Base-by-base conservation (phyloP, 2,329 filamentous ascomycete genomes). In the Didymella arachidicola region DNA sequence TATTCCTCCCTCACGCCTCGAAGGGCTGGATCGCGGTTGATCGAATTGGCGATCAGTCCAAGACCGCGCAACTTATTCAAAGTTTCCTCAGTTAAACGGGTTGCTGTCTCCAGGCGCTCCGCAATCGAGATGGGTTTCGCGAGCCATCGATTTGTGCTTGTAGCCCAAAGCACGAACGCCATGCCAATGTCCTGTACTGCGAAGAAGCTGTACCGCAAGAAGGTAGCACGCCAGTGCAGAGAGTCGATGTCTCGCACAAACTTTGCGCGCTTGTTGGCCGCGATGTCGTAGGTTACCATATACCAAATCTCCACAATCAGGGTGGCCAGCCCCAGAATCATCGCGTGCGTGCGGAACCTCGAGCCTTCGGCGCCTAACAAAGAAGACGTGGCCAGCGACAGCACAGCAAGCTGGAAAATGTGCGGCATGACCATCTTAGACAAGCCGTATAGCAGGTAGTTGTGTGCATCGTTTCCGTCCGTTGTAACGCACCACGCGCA, bases 371-470 rank as follows among this genome's bases (percentile, higher is more conserved):
- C 78, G 22, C 90, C 90, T 0, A 87, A 84, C 49, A 94, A 72
- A 2, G 84, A 80, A 0, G 90, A 92, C 0, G 94, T 98, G 0
- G 86, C 87, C 43, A 92, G 68, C 4, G 91, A 91, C 18, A 97
- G 78, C 45, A 89, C 77, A 53, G 86, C 78, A 49, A 97, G 83
- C 78, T 97, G 95, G 46, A 88, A 72, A 8, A 98, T 80, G 77
- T 99, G 94, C n/a, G 91, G 89, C 14, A 86, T 81, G 1, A 93
- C 70, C 7, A 96, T 79, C 26, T 86, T 82, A 0, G 94, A 91
- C 0, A 96, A 78, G 14, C 90, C 89, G 78, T 96, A 98, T 74
- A 91, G 85, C 47, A 96, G 83, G 80, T 93, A 97, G 41, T 85
- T 86, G 36, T 80, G 81, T 5, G 87, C 83, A 46, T 90, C 87